Conservation (phyloP, 2,329 filamentous ascomycete genomes). For the Aspergillus awamori region DNA sequence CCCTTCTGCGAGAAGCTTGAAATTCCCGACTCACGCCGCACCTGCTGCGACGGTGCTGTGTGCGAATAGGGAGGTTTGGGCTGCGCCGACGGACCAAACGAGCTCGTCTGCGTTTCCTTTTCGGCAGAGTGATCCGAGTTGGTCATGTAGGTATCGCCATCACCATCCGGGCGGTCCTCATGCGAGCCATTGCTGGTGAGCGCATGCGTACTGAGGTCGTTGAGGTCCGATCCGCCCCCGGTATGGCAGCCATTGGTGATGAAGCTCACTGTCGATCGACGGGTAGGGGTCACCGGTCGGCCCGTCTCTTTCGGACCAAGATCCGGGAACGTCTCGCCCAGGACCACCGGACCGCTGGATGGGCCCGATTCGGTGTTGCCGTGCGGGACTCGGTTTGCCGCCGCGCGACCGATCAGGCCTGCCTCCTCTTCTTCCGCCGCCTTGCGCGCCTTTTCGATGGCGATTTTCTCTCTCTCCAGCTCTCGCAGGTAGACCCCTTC, state of each 20-base stretch:
- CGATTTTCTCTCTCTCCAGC: constrained; percentile 67
- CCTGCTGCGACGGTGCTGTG: constrained; percentile 51
- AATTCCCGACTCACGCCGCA: constrained; percentile 49
- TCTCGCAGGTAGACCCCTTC: constrained; percentile 79
- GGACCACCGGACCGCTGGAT: constrained; percentile 56
- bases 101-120: constrained; percentile 50
- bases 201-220: constrained; percentile 36
- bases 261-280: constrained; percentile 49
- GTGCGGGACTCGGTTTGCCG: constrained; percentile 56
- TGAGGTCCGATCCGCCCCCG: constrained; percentile 44
- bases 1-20: constrained; percentile 53
- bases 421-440: constrained; percentile 45
- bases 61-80: constrained; percentile 50
- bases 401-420: constrained; percentile 47
- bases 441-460: constrained; percentile 57
- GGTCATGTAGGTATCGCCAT: constrained; percentile 65
- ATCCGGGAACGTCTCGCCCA: constrained; percentile 68
- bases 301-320: constrained; percentile 51
- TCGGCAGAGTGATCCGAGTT: constrained; percentile 48
- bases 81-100: constrained; percentile 55
- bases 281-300: constrained; percentile 59
- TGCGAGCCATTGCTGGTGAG: constrained; percentile 62
- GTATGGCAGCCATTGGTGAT: constrained; percentile 62
- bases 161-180: constrained; percentile 44
- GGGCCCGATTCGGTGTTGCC: constrained; percentile 55